Evolutionary conservation across 108 stramenopile species (phyloP), one percentile per base, ranked within the genome.

Genomic region (Nitzschia sp.): DNA sequence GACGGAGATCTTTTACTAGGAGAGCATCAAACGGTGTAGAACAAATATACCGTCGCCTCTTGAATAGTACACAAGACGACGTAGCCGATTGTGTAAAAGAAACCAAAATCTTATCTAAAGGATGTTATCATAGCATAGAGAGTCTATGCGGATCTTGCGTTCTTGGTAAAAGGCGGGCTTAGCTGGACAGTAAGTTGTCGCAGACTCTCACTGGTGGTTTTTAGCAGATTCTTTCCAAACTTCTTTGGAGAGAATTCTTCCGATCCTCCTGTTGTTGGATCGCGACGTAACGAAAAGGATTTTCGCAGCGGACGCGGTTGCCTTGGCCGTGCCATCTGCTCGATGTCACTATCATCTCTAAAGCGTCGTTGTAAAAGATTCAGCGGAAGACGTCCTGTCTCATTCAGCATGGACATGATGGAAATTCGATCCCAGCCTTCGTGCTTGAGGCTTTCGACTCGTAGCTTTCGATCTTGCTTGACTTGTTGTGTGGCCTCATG

Each of bases 371-470:
- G 51, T 5, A 53, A 6, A n/a, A 4, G 8, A 5, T 53, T 53
- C 13, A n/a, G 13, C 6, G 51, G 51, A 17, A 53, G 51, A 6
- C 51, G 5, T 24, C 51, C 51, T 24, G 24, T 24, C 19, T 53
- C 5, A 24, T 6, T 15, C 6, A 53, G 19, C 5, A 24, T 4
- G n/a, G n/a, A n/a, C 51, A 53, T 24, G 51, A 53, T 53, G n/a
- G 51, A 53, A 6, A 53, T 19, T 8, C 51, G 51, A n/a, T 53
- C 51, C 51, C 51, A 53, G 6, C 51, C 51, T 24, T 53, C 51
- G n/a, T 53, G 5, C 24, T 6, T 19, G 5, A 53, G 51, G n/a
- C 21, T 53, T n/a, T 53, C 51, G 5, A 24, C 13, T 24, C 51
- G 51, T 5, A 6, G 24, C 19, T 53, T 53, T 4, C 24, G n/a